phyloP scores from a whole-genome alignment of 352 stramenopile species.

The Phytophthora sojae region DNA sequence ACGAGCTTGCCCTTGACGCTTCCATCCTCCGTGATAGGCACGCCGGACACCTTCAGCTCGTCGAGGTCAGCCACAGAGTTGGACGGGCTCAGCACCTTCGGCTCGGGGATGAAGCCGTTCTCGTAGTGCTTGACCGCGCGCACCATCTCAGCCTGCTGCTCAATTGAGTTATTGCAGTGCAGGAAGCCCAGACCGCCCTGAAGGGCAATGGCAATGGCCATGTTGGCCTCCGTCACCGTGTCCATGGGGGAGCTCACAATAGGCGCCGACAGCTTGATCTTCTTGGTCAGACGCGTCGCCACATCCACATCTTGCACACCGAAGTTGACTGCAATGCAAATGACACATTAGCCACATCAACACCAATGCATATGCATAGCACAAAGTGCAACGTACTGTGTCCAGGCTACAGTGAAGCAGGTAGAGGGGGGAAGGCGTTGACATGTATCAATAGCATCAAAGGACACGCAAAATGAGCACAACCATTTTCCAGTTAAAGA shows the following conservation, averaged over 20 bases:
- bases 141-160: conserved; percentile 94
- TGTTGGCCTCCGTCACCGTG: conserved; percentile 98
- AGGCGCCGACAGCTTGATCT: conserved; percentile 94
- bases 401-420: conserved; percentile 45
- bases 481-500: neutral
- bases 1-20: conserved; percentile 95
- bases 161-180: conserved; percentile 97
- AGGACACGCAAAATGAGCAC: conserved; percentile 17
- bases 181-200: conserved; percentile 98
- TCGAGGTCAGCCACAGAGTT: conserved; percentile 95
- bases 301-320: conserved; percentile 94
- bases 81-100: conserved; percentile 94
- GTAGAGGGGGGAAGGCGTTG: neutral
- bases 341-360: neutral
- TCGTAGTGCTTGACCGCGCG: conserved; percentile 97
- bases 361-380: neutral
- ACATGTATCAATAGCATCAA: conserved; percentile 3
- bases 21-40: conserved; percentile 98
- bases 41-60: conserved; percentile 94
- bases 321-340: conserved; percentile 86
- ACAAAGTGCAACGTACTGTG: conserved; percentile 59
- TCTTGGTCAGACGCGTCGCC: conserved; percentile 86
- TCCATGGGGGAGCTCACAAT: conserved; percentile 99
- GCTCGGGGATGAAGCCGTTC: conserved; percentile 99
- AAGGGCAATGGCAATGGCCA: conserved; percentile 99